phyloP scores from a whole-genome alignment of 2,329 filamentous ascomycete genomes.

The Aureobasidium leucospermi region DNA sequence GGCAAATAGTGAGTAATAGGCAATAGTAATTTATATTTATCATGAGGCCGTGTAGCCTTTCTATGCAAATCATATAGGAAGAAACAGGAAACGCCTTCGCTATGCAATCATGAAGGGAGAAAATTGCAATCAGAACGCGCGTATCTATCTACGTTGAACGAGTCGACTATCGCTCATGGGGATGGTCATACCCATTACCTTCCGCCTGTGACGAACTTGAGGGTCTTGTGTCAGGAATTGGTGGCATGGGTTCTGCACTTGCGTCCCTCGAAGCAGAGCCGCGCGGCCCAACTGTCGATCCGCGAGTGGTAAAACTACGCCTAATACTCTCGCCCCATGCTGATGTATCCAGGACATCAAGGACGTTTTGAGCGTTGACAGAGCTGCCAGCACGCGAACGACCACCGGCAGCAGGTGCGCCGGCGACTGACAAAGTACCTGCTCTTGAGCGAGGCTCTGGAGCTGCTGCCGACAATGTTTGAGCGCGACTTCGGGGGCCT shows the following conservation, averaged over 20 bases:
- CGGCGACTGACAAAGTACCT: background rate
- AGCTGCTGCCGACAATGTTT: background rate
- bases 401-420: slow-evolving; percentile 17
- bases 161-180: background rate
- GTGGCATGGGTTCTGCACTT: background rate
- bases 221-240: background rate
- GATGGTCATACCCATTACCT: background rate
- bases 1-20: background rate
- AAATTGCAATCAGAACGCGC: background rate
- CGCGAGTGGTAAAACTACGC: slow-evolving; percentile 66
- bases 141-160: background rate
- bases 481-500: background rate
- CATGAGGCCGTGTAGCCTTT: background rate
- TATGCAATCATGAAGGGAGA: background rate
- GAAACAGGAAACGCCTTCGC: background rate
- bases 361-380: slow-evolving; percentile 68
- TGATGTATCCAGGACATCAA: slow-evolving; percentile 79
- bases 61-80: background rate
- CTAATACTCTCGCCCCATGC: slow-evolving; percentile 91
- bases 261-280: background rate
- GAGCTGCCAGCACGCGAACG: slow-evolving; percentile 59
- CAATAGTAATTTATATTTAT: background rate
- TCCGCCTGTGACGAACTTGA: background rate
- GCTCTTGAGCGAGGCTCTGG: slow-evolving; percentile 2
- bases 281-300: background rate